These are phyloP conservation scores for Tuber borchii DNA, from an alignment of 495 filamentous ascomycete genomes.

Conservation along the genomic window DNA sequence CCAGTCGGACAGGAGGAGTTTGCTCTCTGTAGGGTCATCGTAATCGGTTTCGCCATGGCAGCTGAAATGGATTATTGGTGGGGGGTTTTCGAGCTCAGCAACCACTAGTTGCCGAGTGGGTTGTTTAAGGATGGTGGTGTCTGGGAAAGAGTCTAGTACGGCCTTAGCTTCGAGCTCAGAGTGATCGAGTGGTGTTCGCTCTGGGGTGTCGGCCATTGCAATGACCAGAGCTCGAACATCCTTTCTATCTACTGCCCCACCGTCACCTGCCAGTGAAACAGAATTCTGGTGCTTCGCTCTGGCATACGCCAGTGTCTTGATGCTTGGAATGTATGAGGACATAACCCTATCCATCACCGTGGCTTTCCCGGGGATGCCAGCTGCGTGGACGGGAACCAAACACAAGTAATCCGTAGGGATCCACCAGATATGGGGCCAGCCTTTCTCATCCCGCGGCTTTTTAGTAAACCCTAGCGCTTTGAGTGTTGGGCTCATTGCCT, in stretches of 20 bases:
- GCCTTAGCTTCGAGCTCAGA: neutral
- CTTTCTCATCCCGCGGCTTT: neutral
- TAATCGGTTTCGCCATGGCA: slow-evolving; percentile 24
- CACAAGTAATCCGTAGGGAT: slow-evolving; percentile 9
- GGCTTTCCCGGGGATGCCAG: neutral
- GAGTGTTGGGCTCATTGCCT: neutral
- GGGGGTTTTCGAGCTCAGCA: slow-evolving; percentile 5
- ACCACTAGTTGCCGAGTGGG: slow-evolving; percentile 7
- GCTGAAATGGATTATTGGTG: slow-evolving; percentile 39
- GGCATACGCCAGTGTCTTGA: neutral
- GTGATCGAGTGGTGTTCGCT: neutral
- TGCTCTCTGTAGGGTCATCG: slow-evolving; percentile 32
- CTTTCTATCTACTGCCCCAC: neutral
- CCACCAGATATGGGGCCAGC: slow-evolving; percentile 18
- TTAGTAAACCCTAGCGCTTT: neutral
- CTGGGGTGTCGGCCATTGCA: slow-evolving; percentile 10
- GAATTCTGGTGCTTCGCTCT: neutral
- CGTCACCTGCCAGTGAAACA: neutral
- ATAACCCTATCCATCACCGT: slow-evolving; percentile 13
- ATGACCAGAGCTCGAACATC: slow-evolving; percentile 6
- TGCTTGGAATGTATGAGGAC: slow-evolving; percentile 6
- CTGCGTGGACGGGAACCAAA: slow-evolving; percentile 8
- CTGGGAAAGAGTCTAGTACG: neutral
- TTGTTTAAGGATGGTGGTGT: neutral
- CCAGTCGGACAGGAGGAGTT: slow-evolving; percentile 27